phyloP scores from a whole-genome alignment of 768 basidiomycete species.

The Mycena capillaripes region DNA sequence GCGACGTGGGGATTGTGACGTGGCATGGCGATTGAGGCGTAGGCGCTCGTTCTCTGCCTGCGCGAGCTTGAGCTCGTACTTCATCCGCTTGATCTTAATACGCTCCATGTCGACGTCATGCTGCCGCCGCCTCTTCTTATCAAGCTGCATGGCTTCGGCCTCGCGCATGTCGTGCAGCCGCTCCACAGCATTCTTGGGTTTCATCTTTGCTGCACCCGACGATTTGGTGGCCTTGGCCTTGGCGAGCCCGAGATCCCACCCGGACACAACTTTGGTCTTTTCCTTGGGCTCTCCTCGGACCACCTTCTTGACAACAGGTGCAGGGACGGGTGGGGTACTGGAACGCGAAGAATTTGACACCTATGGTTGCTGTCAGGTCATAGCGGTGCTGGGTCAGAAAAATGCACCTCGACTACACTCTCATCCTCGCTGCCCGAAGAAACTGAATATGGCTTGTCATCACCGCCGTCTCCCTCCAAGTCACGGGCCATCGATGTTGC shows the following conservation, averaged over 20 bases:
- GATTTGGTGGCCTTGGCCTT: background rate
- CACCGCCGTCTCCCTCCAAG: background rate
- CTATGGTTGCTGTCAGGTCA: too few species aligned
- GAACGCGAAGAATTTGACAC: too few species aligned
- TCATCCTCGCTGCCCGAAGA: background rate
- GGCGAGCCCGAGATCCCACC: background rate
- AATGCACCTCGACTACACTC: background rate
- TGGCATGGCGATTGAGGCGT: constrained; percentile 1
- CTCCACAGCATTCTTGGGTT: background rate
- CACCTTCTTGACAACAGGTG: too few species aligned
- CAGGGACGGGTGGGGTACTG: background rate
- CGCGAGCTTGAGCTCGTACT: background rate
- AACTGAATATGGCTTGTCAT: background rate
- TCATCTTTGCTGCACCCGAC: background rate
- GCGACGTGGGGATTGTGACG: background rate
- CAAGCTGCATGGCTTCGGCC: background rate
- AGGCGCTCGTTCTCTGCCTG: constrained; percentile 2
- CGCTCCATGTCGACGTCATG: background rate
- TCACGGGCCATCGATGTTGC: background rate
- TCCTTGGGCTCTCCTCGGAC: background rate
- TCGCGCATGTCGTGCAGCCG: constrained; percentile 13
- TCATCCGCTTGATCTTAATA: too few species aligned
- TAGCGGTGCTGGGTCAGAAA: background rate
- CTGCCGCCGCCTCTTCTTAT: background rate
- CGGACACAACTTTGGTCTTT: background rate